These are phyloP conservation scores for Suillus subaureus DNA, from an alignment of 768 basidiomycete genomes.

Conservation along the genomic window DNA sequence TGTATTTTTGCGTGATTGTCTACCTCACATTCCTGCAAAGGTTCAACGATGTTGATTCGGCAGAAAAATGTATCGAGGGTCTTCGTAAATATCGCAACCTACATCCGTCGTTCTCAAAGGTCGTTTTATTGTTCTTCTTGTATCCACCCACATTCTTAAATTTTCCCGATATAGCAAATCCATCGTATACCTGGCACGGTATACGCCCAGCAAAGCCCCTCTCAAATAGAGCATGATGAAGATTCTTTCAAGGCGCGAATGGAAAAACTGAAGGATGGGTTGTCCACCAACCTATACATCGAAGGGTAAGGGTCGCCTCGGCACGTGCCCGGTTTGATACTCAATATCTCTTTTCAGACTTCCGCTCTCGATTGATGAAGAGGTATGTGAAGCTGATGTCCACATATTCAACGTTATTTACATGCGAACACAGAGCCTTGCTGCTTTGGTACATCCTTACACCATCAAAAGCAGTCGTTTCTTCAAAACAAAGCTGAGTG, in stretches of 20 bases:
- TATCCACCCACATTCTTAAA: constrained; percentile 11
- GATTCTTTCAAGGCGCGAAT: constrained; percentile 74
- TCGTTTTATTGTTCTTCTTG: constrained; percentile 23
- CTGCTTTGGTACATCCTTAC: constrained; percentile 68
- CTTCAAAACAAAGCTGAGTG: constrained; percentile 77
- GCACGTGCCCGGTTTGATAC: constrained; percentile 6
- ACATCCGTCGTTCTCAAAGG: constrained; percentile 89
- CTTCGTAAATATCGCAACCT: constrained; percentile 74
- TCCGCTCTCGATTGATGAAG: constrained; percentile 69
- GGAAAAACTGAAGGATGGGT: constrained; percentile 68
- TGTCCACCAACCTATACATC: constrained; percentile 79
- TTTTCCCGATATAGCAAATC: constrained; percentile 44
- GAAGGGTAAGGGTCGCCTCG: constrained; percentile 53
- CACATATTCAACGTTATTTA: neutral
- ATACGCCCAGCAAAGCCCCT: constrained; percentile 46
- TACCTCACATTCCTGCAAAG: constrained; percentile 37
- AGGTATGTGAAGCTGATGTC: constrained; percentile 38
- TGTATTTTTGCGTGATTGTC: constrained; percentile 10
- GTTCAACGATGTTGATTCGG: constrained; percentile 66
- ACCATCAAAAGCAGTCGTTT: constrained; percentile 75
- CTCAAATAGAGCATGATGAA: constrained; percentile 32
- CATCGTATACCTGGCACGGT: constrained; percentile 82
- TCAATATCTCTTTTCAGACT: constrained; percentile 41
- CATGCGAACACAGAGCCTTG: constrained; percentile 48
- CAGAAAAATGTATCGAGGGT: constrained; percentile 72